phyloP scores from a whole-genome alignment of 1,284 basidiomycete genomes.

The Mycena sp. region DNA sequence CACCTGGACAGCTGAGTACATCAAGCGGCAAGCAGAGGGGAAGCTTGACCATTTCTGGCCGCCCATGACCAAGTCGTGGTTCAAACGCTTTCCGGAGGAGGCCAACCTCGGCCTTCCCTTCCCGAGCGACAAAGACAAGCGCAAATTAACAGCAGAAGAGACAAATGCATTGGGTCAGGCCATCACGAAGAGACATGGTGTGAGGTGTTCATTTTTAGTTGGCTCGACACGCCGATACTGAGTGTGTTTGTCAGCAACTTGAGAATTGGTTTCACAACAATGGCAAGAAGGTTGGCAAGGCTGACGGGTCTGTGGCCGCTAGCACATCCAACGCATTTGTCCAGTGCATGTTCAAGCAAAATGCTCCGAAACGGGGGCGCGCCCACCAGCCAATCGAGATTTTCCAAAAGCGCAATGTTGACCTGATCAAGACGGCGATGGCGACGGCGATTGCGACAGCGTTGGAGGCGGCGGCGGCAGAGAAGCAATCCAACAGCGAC shows the following conservation, averaged over 20 bases:
- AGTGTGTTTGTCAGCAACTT: not conserved
- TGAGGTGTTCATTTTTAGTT: not conserved
- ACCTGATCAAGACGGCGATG: not conserved
- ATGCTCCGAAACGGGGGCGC: not conserved
- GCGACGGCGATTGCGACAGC: not conserved
- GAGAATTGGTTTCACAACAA: conserved; percentile 14
- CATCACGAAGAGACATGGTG: not conserved
- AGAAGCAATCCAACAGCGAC: not conserved
- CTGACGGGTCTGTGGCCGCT: not conserved
- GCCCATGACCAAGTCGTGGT: not conserved
- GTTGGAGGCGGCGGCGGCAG: too few relatives aligned
- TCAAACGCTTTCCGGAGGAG: conserved; percentile 4
- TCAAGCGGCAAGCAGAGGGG: not conserved
- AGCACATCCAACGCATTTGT: not conserved
- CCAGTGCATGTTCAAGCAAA: not conserved
- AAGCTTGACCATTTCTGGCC: conserved; percentile 20
- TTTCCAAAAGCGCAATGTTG: not conserved
- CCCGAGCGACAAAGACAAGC: not conserved
- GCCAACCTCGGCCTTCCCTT: not conserved
- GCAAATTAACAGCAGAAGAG: not conserved
- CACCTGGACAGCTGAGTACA: conserved; percentile 1
- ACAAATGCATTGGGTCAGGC: not conserved
- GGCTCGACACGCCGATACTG: not conserved
- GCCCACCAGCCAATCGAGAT: conserved; percentile 18
- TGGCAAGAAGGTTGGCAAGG: not conserved